phyloP scores from a whole-genome alignment of 2,329 filamentous ascomycete genomes.

The Thielaviopsis euricoi region DNA sequence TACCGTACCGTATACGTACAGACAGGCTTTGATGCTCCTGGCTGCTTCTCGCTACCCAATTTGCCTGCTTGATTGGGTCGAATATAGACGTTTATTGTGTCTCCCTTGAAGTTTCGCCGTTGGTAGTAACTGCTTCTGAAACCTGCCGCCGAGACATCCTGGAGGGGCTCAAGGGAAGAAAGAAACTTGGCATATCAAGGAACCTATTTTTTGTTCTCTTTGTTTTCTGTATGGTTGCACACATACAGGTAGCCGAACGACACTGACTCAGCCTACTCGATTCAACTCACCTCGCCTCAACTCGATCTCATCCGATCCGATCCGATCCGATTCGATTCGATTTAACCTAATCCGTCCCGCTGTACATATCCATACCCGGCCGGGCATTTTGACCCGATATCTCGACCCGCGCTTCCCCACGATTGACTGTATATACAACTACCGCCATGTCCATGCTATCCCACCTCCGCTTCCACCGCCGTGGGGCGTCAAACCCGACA shows the following conservation, averaged over 20 bases:
- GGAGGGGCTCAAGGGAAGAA: not conserved
- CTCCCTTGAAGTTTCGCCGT: not conserved
- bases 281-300: too few species aligned
- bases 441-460: conserved; percentile 26
- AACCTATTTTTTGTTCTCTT: not conserved
- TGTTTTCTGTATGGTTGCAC: not conserved
- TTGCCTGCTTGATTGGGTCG: not conserved
- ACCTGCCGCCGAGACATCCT: not conserved
- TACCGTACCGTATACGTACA: too few species aligned
- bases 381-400: not conserved
- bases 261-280: too few species aligned
- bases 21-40: too few species aligned
- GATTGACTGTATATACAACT: not conserved
- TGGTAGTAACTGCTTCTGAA: not conserved
- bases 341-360: not conserved
- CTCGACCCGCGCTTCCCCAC: not conserved
- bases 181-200: not conserved
- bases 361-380: not conserved
- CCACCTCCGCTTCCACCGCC: conserved; percentile 41
- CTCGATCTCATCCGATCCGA: too few species aligned
- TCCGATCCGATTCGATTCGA: not conserved
- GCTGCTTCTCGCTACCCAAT: not conserved
- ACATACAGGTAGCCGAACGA: not conserved
- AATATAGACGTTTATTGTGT: not conserved
- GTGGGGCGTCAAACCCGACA: conserved; percentile 37